Base-by-base conservation (phyloP, 805 yeast species). In the Debaryomyces maramus region DNA sequence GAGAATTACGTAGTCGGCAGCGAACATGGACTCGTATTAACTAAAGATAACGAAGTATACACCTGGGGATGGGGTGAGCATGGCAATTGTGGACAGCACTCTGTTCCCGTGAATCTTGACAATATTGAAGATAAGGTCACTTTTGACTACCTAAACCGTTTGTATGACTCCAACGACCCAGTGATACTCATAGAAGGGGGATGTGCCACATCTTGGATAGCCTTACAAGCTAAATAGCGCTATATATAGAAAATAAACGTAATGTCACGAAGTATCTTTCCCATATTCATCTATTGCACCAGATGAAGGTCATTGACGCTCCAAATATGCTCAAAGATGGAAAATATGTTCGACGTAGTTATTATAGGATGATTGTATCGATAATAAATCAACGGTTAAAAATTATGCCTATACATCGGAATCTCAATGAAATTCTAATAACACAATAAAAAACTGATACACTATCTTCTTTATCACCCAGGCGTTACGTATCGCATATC, bases 11-110 rank as follows among this genome's bases (percentile, higher is more conserved):
- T 70, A 1, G 72, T 78, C 5, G 99, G 99, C 0, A 87, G 96
- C 58, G 98, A 91, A 55, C 99, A 91, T 60, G 95, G 93, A 0
- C 51, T 89, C 13, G 50, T 77, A 8, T 55, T 60, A 5, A 37
- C 50, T 1, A n/a, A 32, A 1, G 47, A 56, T 11, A 50, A 60
- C 28, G 36, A 41, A 6, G 82, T 89, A 0, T 65, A 55, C 39
- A 75, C 90, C 2, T 93, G 98, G 98, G 99, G 99, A 0, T 91
- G 99, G 99, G 97, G 97, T 10, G 98, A 93, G 55, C 99, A 91
- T 60, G 99, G 99, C 0, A 91, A 91, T 56, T 91, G 98, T 63
- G 96, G 96, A 0, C 55, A 58, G 16, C 20, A 14, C 2, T 38
- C 47, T 2, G 28, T 15, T 24, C 13, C 28, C 28, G 13, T 24